Conservation (phyloP, 2,329 filamentous ascomycete genomes). For the Blastomyces parvus region DNA sequence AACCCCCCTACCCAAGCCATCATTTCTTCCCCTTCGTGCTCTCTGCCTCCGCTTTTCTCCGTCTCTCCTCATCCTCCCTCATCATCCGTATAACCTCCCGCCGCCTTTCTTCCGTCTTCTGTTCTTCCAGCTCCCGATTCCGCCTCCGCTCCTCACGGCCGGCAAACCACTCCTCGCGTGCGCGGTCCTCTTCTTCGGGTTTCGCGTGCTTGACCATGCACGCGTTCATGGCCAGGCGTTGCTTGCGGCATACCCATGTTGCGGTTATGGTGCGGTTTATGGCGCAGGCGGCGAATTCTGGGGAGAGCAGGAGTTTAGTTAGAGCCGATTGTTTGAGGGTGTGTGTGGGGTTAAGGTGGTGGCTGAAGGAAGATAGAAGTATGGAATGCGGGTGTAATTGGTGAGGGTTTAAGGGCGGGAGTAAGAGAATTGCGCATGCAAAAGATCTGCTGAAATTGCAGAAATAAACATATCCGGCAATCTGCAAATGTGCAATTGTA, state of each 20-base stretch:
- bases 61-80: conserved; percentile 27
- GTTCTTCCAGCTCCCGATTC: conserved; percentile 55
- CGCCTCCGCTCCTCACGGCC: conserved; percentile 59
- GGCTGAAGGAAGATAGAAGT: not conserved
- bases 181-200: conserved; percentile 73
- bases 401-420: not conserved
- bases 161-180: conserved; percentile 88
- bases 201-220: conserved; percentile 88
- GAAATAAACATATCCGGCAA: not conserved
- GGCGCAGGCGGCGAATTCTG: conserved; percentile 88
- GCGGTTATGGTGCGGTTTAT: conserved; percentile 76
- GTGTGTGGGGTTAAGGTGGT: not conserved
- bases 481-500: not conserved
- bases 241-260: conserved; percentile 71
- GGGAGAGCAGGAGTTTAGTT: conserved; percentile 10
- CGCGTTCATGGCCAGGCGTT: conserved; percentile 79
- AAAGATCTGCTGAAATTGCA: not conserved
- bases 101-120: conserved; percentile 31
- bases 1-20: conserved; percentile 12
- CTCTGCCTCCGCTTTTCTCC: conserved; percentile 8
- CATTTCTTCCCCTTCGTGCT: conserved; percentile 17
- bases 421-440: not conserved
- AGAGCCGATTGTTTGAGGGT: not conserved
- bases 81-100: conserved; percentile 35
- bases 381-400: not conserved